Conservation (phyloP, 441 rosid genomes). For the Isatis lusitanica region DNA sequence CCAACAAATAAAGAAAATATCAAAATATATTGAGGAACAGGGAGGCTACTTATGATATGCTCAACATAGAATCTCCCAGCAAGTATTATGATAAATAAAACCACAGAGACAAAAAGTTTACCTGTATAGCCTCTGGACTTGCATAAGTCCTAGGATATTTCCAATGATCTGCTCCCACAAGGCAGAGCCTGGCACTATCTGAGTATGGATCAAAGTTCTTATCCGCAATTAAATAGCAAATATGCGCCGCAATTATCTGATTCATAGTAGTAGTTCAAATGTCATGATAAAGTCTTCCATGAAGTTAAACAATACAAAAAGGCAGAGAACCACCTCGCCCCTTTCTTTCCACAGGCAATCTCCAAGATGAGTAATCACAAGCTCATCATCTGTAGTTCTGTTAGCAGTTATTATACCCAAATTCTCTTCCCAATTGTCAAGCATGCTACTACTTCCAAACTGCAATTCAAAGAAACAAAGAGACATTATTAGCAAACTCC, state of each 20-base stretch:
- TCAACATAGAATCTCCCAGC: conserved; percentile 3
- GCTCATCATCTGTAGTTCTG: conserved; percentile 93
- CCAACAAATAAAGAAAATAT: neutral
- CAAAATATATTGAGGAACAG: conserved; percentile 4
- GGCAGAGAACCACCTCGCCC: conserved; percentile 68
- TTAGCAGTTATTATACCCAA: conserved; percentile 95
- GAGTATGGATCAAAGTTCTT: conserved; percentile 93
- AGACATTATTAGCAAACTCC: conserved; percentile 2
- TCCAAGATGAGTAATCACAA: conserved; percentile 94
- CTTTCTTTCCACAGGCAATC: conserved; percentile 97
- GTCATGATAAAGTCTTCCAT: conserved; percentile 21
- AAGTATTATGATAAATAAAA: conserved; percentile 2
- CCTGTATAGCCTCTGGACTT: conserved; percentile 97
- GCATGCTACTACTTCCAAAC: conserved; percentile 80
- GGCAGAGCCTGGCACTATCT: conserved; percentile 91
- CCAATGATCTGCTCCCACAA: conserved; percentile 97
- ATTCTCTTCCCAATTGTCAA: conserved; percentile 97
- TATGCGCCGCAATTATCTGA: conserved; percentile 93
- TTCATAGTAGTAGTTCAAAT: conserved; percentile 26
- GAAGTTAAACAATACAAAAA: conserved; percentile 22
- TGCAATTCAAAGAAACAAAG: conserved; percentile 36
- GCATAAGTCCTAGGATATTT: conserved; percentile 86
- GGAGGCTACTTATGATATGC: neutral
- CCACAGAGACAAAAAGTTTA: conserved; percentile 29
- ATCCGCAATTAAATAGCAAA: conserved; percentile 94